Conservation (phyloP, 306 rosid genomes). For the Corylus americana region DNA sequence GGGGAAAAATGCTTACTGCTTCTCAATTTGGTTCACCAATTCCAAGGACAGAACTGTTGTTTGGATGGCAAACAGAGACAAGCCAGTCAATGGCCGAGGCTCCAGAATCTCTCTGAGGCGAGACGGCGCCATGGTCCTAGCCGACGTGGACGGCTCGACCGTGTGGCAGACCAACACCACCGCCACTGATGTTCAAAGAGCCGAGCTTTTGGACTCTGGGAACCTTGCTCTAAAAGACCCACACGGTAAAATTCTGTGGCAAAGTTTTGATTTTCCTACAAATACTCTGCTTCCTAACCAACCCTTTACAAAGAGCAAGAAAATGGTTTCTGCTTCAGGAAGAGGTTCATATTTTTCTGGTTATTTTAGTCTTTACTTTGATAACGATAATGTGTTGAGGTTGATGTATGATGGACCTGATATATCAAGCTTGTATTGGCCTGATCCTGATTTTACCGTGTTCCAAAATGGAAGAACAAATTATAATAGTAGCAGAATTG, state of each 20-base stretch:
- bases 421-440: constrained; percentile 2
- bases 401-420: background rate
- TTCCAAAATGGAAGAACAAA: constrained; percentile 12
- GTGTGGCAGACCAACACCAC: constrained; percentile 20
- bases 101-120: constrained; percentile 10
- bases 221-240: constrained; percentile 19
- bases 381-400: constrained; percentile 8
- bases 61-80: constrained; percentile 28
- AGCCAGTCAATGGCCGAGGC: constrained; percentile 21
- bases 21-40: constrained; percentile 26
- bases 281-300: constrained; percentile 28
- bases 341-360: constrained; percentile 1
- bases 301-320: constrained; percentile 10
- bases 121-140: constrained; percentile 12
- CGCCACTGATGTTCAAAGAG: background rate
- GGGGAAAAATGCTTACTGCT: constrained; percentile 25
- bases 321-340: constrained; percentile 10
- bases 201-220: constrained; percentile 21
- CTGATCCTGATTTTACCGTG: background rate
- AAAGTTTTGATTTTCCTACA: constrained; percentile 30
- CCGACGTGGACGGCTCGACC: constrained; percentile 8
- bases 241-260: constrained; percentile 15
- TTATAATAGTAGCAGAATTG: constrained; percentile 9
- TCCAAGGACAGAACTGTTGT: background rate
- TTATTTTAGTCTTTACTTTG: constrained; percentile 11